Conservation (phyloP, 805 yeast species). For the Pichia manshurica region DNA sequence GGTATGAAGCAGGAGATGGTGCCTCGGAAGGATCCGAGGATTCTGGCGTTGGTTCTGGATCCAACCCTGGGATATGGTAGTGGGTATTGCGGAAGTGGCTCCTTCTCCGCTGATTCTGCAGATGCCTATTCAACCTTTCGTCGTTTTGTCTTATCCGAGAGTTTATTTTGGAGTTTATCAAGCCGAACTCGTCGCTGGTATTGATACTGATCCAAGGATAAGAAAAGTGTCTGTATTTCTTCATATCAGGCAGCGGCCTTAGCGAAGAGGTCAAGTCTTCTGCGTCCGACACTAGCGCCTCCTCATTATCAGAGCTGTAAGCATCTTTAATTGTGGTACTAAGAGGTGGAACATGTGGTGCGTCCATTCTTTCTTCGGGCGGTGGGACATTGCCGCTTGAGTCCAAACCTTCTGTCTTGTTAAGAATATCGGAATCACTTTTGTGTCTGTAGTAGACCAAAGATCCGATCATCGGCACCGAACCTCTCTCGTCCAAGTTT, state of each 20-base stretch:
- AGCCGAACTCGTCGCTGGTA: slow-evolving; percentile 8
- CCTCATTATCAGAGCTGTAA: too few species aligned
- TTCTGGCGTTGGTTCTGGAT: slow-evolving; percentile 1
- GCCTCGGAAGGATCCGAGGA: not conserved
- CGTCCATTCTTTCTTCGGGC: too few species aligned
- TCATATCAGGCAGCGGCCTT: not conserved
- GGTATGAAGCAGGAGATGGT: not conserved
- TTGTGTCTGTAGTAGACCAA: slow-evolving; percentile 22
- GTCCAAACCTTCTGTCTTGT: too few species aligned
- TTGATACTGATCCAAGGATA: not conserved
- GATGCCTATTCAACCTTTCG: not conserved
- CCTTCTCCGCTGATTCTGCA: not conserved
- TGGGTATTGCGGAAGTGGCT: not conserved
- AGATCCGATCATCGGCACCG: slow-evolving; percentile 28
- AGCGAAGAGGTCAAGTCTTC: too few species aligned
- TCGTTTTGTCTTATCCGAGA: slow-evolving; percentile 2
- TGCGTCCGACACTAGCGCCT: too few species aligned
- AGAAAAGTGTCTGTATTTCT: slow-evolving; percentile 1
- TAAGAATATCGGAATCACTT: not conserved
- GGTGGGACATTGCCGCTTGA: too few species aligned
- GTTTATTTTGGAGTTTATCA: slow-evolving; percentile 5
- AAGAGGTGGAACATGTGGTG: too few species aligned
- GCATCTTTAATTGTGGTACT: too few species aligned
- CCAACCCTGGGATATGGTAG: slow-evolving; percentile 7
- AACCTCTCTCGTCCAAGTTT: slow-evolving; percentile 14